Evolutionary conservation across 192 early-diverging fungal species (phyloP).

Genomic region (Pilaira anomala): DNA sequence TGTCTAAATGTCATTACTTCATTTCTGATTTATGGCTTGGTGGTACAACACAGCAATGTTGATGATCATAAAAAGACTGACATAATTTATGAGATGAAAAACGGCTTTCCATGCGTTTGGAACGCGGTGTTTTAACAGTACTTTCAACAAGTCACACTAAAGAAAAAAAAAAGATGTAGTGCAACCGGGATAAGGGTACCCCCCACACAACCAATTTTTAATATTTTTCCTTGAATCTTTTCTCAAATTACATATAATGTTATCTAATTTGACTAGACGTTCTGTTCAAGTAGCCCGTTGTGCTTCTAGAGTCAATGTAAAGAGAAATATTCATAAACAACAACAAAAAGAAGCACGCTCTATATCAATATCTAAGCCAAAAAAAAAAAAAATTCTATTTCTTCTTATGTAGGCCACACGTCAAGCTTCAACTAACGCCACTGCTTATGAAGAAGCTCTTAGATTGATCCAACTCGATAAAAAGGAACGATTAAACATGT

Average conservation of each 20-base stretch:
- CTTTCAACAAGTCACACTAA: too few relatives aligned
- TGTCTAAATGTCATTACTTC: too few relatives aligned
- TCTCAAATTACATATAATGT: background rate
- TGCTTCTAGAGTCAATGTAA: conserved; percentile 6
- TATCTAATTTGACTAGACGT: conserved; percentile 2
- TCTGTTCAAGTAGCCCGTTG: conserved; percentile 8
- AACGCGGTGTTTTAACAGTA: too few relatives aligned
- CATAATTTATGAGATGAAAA: too few relatives aligned
- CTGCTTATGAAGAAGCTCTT: conserved; percentile 75
- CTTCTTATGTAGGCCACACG: conserved; percentile 8
- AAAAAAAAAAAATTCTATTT: background rate
- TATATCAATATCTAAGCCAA: too few relatives aligned
- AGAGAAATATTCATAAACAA: background rate
- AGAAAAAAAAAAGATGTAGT: too few relatives aligned
- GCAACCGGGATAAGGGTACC: too few relatives aligned
- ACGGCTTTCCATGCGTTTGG: too few relatives aligned
- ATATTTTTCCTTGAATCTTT: background rate
- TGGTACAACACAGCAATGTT: too few relatives aligned
- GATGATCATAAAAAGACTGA: too few relatives aligned
- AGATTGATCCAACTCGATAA: conserved; percentile 64
- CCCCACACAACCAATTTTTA: too few relatives aligned
- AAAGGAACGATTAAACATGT: conserved; percentile 41
- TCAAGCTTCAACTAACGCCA: conserved; percentile 19
- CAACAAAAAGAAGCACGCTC: background rate
- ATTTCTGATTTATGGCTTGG: too few relatives aligned